Evolutionary conservation across 2,329 filamentous ascomycete genomes (phyloP).

Genomic region (Madurella mycetomatis): DNA sequence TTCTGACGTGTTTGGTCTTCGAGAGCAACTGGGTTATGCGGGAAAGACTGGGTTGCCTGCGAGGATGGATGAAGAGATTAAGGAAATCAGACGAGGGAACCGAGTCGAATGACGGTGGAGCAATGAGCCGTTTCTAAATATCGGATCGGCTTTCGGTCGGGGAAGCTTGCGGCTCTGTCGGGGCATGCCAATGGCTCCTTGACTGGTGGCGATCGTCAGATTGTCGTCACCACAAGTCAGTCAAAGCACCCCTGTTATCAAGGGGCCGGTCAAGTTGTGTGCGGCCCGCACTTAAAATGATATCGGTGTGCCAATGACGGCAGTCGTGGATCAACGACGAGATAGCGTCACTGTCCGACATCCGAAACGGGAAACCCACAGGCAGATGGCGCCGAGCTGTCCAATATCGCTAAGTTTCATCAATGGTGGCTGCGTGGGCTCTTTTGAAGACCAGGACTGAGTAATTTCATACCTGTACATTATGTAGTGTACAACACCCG

Average conservation of each 20-base stretch:
- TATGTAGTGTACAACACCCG: too few species aligned
- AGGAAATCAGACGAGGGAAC: conserved; percentile 1
- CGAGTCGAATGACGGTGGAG: conserved; percentile 11
- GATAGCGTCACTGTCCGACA: background rate
- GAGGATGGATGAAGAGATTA: background rate
- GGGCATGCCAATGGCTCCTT: background rate
- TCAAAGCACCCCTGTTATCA: background rate
- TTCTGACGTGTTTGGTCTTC: background rate
- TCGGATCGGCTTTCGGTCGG: background rate
- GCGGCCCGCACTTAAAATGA: conserved; percentile 1
- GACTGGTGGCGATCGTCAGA: conserved; percentile 6
- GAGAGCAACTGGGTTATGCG: background rate
- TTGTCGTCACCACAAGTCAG: conserved; percentile 12
- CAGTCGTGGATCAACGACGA: background rate
- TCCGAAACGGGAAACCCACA: background rate
- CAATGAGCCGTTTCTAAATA: conserved; percentile 2
- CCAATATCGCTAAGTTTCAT: conserved; percentile 7
- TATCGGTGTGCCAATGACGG: background rate
- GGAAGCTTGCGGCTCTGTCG: background rate
- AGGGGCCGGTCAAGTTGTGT: conserved; percentile 4
- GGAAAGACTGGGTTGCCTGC: background rate
- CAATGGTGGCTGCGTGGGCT: background rate
- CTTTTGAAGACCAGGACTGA: background rate
- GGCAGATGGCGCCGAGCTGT: background rate
- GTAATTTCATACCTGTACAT: conserved; percentile 12